Conservation (phyloP, 495 filamentous ascomycete species). For the Aspergillus funiculosus region DNA sequence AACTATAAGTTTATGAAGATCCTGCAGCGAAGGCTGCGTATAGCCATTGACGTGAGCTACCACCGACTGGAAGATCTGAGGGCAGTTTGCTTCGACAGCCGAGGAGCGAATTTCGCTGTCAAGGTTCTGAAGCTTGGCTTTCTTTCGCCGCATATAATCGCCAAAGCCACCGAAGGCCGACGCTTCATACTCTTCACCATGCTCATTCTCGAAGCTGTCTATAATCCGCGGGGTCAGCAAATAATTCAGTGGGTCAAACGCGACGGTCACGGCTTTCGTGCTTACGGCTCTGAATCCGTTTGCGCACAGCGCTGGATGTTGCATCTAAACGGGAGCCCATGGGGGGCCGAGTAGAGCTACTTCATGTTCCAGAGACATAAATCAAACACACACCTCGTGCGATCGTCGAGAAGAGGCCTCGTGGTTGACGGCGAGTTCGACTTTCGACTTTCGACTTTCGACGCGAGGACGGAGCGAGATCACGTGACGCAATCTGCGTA, state of each 20-base stretch:
- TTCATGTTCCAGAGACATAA: slow-evolving; percentile 19
- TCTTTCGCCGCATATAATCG: slow-evolving; percentile 91
- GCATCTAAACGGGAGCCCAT: slow-evolving; percentile 79
- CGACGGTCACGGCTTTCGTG: background rate
- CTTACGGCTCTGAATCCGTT: slow-evolving; percentile 69
- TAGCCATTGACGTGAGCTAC: slow-evolving; percentile 91
- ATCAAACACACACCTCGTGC: background rate
- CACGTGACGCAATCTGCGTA: slow-evolving; percentile 14
- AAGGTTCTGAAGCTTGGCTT: slow-evolving; percentile 90
- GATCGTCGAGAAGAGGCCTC: background rate
- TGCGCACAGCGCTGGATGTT: slow-evolving; percentile 71
- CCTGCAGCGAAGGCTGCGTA: slow-evolving; percentile 82
- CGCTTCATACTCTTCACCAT: slow-evolving; percentile 83
- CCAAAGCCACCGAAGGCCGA: slow-evolving; percentile 83
- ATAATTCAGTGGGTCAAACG: background rate
- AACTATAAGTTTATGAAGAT: slow-evolving; percentile 80
- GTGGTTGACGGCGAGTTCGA: background rate
- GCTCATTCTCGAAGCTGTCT: slow-evolving; percentile 62
- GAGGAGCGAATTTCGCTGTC: slow-evolving; percentile 72
- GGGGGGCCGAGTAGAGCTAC: slow-evolving; percentile 26
- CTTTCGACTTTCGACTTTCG: background rate
- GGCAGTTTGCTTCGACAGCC: slow-evolving; percentile 50
- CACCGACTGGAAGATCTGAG: slow-evolving; percentile 80
- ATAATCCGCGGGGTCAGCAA: slow-evolving; percentile 15
- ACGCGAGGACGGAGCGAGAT: slow-evolving; percentile 21